phyloP scores from a whole-genome alignment of 2,329 filamentous ascomycete species.

The Sodiomyces alkalinus region DNA sequence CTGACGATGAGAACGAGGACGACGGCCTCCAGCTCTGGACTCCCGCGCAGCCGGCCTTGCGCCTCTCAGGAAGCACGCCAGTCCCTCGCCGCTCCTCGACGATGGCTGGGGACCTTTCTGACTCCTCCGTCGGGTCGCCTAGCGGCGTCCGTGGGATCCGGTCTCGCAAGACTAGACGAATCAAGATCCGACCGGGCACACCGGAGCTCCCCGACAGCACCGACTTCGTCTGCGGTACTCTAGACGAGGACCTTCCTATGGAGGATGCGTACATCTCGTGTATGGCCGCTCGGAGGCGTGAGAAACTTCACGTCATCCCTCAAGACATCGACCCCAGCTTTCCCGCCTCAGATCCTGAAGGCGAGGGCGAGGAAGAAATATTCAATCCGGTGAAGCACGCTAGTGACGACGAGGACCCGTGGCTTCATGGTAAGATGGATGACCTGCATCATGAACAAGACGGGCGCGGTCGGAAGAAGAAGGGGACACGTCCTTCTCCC shows the following conservation, averaged over 20 bases:
- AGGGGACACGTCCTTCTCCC: constrained; percentile 31
- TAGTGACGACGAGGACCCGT: constrained; percentile 54
- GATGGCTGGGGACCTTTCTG: constrained; percentile 33
- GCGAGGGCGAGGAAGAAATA: constrained; percentile 61
- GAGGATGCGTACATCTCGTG: constrained; percentile 86
- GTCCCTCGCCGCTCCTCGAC: constrained; percentile 24
- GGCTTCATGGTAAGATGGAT: constrained; percentile 60
- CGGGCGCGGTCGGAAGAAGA: constrained; percentile 30
- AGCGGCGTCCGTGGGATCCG: constrained; percentile 16
- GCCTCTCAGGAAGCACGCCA: constrained; percentile 19
- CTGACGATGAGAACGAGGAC: constrained; percentile 49
- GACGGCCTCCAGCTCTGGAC: constrained; percentile 43
- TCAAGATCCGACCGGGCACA: constrained; percentile 49
- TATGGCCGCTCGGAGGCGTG: constrained; percentile 63
- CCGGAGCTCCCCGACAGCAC: constrained; percentile 91
- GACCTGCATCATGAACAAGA: constrained; percentile 45
- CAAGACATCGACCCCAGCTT: constrained; percentile 98
- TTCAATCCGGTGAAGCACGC: constrained; percentile 41
- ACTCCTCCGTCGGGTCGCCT: constrained; percentile 42
- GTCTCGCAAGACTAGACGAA: constrained; percentile 20
- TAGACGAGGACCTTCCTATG: constrained; percentile 89
- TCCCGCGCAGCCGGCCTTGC: constrained; percentile 24
- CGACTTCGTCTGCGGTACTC: constrained; percentile 95
- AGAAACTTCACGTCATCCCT: constrained; percentile 71
- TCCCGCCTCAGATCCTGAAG: constrained; percentile 82